Evolutionary conservation across 371 early-diverging fungal species (phyloP), one percentile per base, ranked within the genome.

Genomic region (Syncephalis plumigaleata): DNA sequence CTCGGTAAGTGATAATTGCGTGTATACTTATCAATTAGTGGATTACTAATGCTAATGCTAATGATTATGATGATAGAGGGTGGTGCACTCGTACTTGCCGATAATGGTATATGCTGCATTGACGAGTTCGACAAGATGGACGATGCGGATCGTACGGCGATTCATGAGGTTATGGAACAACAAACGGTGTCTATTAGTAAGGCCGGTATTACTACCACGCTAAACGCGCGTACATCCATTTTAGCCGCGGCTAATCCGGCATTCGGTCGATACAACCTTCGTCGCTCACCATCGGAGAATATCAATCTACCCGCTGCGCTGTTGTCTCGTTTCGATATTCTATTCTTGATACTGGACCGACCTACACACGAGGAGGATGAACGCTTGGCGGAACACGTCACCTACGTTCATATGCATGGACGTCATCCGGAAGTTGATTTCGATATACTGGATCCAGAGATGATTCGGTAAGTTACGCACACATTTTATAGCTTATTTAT

Each of bases 141-240:
- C 46, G 88, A 90, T 52, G 60, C 71, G 9, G 92, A 91, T 64
- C 67, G 88, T 54, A 78, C 86, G 9, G 84, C 87, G 21, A 87
- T 93, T 57, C 90, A 91, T 60, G 94, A 93, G 64, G 92, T 89
- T 1, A 91, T 93, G 92, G 94, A 93, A 76, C 94, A 93, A 60
- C 94, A 93, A 63, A 85, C 87, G 0, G 84, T 93, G 51, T 79
- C 79, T 59, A 86, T 93, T 37, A 73, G 77, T 47, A 93, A 93
- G 64, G 92, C 92, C 17, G 95, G 92, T 46, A 91, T 94, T 59
- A 87, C 83, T 50, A 91, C 91, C 2, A 89, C 87, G 3, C 64
- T 94, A 21, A 94, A 91, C 58, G 90, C 94, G 1, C 77, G 92
- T 55, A 77, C 88, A 17, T 81, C 86, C 11, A 83, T 94, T 42